Conservation (phyloP, 306 rosid genomes). For the Styphnolobium japonicum region DNA sequence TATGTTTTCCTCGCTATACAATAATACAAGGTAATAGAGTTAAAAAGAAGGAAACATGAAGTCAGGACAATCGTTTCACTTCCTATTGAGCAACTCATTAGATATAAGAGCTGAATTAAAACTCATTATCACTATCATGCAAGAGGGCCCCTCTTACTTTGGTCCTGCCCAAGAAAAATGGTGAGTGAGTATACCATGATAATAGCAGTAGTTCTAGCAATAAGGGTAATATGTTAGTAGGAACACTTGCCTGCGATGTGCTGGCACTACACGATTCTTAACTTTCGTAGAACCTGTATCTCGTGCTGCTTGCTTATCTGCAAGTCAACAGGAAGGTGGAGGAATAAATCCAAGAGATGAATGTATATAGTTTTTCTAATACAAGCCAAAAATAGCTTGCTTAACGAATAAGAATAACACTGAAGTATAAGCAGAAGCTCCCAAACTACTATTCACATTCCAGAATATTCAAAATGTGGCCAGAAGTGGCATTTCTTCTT, state of each 20-base stretch:
- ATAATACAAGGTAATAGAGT: not conserved
- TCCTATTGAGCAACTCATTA: not conserved
- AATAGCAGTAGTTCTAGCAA: not conserved
- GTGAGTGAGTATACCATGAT: not conserved
- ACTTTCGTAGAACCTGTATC: conserved; percentile 40
- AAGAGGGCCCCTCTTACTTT: conserved; percentile 73
- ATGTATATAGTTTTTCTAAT: not conserved
- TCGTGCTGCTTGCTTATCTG: conserved; percentile 49
- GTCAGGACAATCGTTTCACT: not conserved
- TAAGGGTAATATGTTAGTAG: not conserved
- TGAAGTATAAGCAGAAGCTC: conserved; percentile 1
- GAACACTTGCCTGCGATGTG: conserved; percentile 57
- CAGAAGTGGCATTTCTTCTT: not conserved
- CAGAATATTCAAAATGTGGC: conserved; percentile 22
- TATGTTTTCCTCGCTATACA: not conserved
- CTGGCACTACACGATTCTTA: conserved; percentile 63
- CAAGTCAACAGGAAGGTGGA: not conserved
- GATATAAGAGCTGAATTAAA: not conserved
- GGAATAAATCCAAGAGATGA: not conserved
- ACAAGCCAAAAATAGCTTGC: conserved; percentile 3
- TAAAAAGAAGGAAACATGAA: conserved; percentile 9
- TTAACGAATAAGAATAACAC: not conserved
- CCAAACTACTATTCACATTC: not conserved
- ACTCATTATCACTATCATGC: conserved; percentile 48
- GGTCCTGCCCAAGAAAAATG: conserved; percentile 50